phyloP scores from a whole-genome alignment of 2,329 filamentous ascomycete species.

The Thermochaetoides dissita region DNA sequence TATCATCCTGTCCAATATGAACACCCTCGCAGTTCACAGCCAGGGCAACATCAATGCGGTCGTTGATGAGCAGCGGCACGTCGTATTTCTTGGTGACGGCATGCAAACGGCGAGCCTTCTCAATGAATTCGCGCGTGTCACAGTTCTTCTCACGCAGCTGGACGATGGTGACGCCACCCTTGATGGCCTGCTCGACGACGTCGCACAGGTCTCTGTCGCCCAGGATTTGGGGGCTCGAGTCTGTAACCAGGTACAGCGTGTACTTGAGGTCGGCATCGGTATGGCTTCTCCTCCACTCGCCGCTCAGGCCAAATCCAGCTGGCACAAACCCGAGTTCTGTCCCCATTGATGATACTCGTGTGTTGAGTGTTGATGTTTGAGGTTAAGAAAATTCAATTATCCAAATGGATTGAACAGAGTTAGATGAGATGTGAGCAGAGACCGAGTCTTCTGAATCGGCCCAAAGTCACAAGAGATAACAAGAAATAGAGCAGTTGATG shows the following conservation, averaged over 20 bases:
- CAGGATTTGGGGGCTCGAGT: conserved; percentile 77
- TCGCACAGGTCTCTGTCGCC: conserved; percentile 53
- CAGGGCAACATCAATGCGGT: conserved; percentile 76
- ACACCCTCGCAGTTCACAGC: conserved; percentile 82
- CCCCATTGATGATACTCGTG: conserved; percentile 1
- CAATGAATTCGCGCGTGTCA: conserved; percentile 57
- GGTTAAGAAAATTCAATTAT: too few species aligned
- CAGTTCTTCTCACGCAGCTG: conserved; percentile 83
- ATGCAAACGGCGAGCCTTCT: conserved; percentile 59
- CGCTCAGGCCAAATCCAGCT: too few species aligned
- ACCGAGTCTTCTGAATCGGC: not conserved
- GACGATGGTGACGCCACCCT: conserved; percentile 71
- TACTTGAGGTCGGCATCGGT: conserved; percentile 43
- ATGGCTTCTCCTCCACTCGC: too few species aligned
- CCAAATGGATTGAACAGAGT: too few species aligned
- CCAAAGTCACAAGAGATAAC: too few species aligned
- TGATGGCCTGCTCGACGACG: conserved; percentile 62
- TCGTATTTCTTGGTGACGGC: conserved; percentile 49
- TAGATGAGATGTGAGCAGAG: not conserved
- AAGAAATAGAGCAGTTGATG: too few species aligned
- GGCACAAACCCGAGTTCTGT: not conserved
- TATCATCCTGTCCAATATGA: conserved; percentile 89
- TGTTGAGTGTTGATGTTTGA: too few species aligned
- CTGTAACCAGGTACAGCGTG: conserved; percentile 79
- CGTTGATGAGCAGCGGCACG: conserved; percentile 82